Base-by-base conservation (phyloP, 345 rosid genomes). In the Citrus trifoliata region DNA sequence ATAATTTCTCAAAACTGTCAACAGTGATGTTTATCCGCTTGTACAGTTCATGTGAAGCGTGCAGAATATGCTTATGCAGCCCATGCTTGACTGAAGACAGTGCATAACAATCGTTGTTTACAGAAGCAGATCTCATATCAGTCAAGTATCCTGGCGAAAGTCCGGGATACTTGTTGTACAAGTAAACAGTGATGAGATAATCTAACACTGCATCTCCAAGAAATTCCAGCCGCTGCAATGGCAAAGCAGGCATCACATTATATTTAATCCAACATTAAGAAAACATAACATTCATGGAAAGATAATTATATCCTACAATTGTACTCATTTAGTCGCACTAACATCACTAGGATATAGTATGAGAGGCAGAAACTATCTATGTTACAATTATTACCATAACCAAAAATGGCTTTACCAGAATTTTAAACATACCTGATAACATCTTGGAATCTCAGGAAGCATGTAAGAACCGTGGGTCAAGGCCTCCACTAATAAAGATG, bases 71-170 rank as follows among this genome's bases (percentile, higher is more conserved):
- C 81, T 88, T 89, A 71, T 96, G 90, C 70, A 96, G 78, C 58
- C 84, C 91, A 32, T 76, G 85, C 86, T 81, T 94, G 25, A 91
- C 76, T 1, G 92, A 87, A 38, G 87, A 87, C 65, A 10, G 87
- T 2, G 97, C 99, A 76, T 93, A 96, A 64, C 89, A 91, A 38
- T 93, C 95, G 38, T 96, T 96, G 85, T 96, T 96, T 63, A 94
- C 98, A 2, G 98, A 96, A 53, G 98, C 95, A 46, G 99, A 96
- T 75, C 99, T 86, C 98, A 96, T 66, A 75, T 96, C 98, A 0
- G 98, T 96, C 68, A 96, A 81, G 66, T 87, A 62, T 65, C 98
- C 98, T 5, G 99, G 99, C 18, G 95, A 86, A 79, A 94, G 79
- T 55, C 77, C 75, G 1, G 98, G 99, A 82, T 91, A 85, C 51